Conservation (phyloP, 108 stramenopile genomes). For the Aurantiochytrium sp. region DNA sequence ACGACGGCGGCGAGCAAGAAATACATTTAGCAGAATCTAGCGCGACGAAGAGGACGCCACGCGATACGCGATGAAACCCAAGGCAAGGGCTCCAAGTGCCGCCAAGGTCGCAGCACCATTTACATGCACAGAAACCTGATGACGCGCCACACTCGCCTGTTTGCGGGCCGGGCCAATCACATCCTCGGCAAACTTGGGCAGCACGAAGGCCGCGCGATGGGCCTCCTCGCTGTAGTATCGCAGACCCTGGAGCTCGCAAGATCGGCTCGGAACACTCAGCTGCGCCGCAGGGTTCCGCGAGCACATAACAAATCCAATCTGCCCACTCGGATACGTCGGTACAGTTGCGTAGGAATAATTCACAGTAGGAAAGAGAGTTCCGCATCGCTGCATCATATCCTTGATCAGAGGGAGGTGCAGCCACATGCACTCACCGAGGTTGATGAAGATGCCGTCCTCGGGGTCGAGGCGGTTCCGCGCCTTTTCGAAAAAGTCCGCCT, state of each 20-base stretch:
- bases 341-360: constrained; percentile 96
- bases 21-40: too few species aligned
- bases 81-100: background rate
- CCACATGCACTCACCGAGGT: constrained; percentile 97
- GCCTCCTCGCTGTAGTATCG: constrained; percentile 81
- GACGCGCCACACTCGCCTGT: background rate
- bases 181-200: constrained; percentile 61
- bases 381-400: constrained; percentile 64
- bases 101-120: background rate
- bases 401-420: constrained; percentile 79
- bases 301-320: constrained; percentile 86
- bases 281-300: background rate
- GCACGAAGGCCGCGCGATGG: constrained; percentile 81
- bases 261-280: background rate
- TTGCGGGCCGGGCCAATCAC: constrained; percentile 17
- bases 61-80: too few species aligned
- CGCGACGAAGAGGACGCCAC: too few species aligned
- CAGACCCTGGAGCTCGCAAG: constrained; percentile 29
- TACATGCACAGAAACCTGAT: background rate
- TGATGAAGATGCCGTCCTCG: constrained; percentile 79
- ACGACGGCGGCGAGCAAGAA: too few species aligned
- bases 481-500: constrained; percentile 82
- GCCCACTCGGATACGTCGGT: constrained; percentile 94
- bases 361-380: constrained; percentile 62
- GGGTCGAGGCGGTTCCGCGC: constrained; percentile 74